Base-by-base conservation (phyloP, 495 filamentous ascomycete genomes). In the Echria macrotheca region DNA sequence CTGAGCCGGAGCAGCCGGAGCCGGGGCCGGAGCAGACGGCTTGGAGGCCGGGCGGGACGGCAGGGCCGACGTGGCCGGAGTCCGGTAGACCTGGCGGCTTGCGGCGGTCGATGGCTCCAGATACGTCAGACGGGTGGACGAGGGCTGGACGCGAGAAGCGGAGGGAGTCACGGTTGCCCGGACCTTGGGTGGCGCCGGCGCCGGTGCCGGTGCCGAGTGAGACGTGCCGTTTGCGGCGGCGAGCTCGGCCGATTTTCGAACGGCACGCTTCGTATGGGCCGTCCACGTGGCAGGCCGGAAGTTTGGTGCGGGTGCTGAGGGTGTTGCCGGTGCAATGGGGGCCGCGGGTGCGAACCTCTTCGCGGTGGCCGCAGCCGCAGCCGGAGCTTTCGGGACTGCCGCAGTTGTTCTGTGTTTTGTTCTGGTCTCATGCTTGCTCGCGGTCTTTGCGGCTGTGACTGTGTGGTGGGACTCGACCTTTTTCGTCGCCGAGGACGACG, bases 181-280 rank as follows among this genome's bases (percentile, higher is more conserved):
- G 24, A 19, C 21, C 12, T 32, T 44, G 11, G 42, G 17, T 9
- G 11, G 17, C 10, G 41, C 24, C 14, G 11, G 11, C 32, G n/a
- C 15, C 2, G 46, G 4, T 19, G n/a, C 10, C 14, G 25, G 14
- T 7, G 32, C 15, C n/a, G n/a, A n/a, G n/a, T n/a, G n/a, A n/a
- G n/a, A n/a, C 44, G 33, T 21, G 19, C 23, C 24, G 23, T 19
- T 1, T 29, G 33, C 19, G 24, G 28, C 46, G 24, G 29, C 35
- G 25, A 52, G 22, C 0, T 29, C 53, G 17, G 44, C 54, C 0
- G 54, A 56, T 22, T 56, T 56, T 15, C 54, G 41, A 15, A 60
- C 23, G n/a, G 57, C 57, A 2, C 49, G 46, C 37, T 53, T 48
- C 29, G 44, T 54, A 37, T 60, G 57, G n/a, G 57, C 54, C 1